Base-by-base conservation (phyloP, 2,329 filamentous ascomycete genomes). In the Magnaporthiopsis rhizophila region DNA sequence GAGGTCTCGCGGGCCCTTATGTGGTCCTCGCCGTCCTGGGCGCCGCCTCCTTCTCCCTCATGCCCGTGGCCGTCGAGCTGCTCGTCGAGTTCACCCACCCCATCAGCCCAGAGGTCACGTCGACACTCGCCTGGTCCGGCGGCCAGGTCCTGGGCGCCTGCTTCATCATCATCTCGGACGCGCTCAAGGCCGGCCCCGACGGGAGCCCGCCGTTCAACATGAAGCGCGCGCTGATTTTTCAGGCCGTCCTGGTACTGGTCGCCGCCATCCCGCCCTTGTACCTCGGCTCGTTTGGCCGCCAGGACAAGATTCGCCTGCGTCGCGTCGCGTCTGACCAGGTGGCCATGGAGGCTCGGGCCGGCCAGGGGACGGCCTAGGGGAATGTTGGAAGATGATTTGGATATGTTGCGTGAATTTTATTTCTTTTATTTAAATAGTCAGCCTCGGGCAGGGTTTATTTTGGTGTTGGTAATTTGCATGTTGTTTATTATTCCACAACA, bases 71-170 rank as follows among this genome's bases (percentile, higher is more conserved):
- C 7, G 83, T 98, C 62, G 95, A 99, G 76, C 92, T 90, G 69
- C 80, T 97, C 21, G 90, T 91, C 62, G 92, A 98, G 74, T 84
- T 97, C 65, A 92, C 90, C 6, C 91, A 95, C 71, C 95, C 95
- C 0, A 86, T 96, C 32, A 89, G 87, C 57, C 93, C 95, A 0
- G 94, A 96, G 76, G 84, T 97, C 59, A 91, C 90, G 0, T 90
- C 86, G 67, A 92, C 90, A 34, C 80, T 96, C 28, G 90, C 89
- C 71, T 98, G 95, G 95, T 84, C 86, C 1, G 89, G 89, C 7
- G 94, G 95, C 0, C 94, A 98, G 78, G 76, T 97, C 9, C 77
- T 96, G 0, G 95, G 95, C 15, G 93, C 86, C 2, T 77, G 93
- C 34, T 97, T 97, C 72, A 90, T 97, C 70, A 78, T 99, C 36